Base-by-base conservation (phyloP, 176 grass and related monocot species). In the Musa itinerans region DNA sequence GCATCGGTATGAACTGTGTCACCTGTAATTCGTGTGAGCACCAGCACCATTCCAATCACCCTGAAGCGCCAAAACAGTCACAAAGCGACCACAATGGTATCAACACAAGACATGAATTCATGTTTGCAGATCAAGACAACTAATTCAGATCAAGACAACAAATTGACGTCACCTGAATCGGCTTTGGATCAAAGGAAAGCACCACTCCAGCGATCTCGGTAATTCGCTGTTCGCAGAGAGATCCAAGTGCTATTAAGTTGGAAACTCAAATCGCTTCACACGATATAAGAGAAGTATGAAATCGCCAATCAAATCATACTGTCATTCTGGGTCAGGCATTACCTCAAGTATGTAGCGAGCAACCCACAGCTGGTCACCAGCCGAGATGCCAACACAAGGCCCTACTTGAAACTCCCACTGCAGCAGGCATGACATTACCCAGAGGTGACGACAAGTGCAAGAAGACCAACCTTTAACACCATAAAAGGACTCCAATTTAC, bases 401-500 rank as follows among this genome's bases (percentile, higher is more conserved):
- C 94, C 94, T 7, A 97, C 94, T 89, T 93, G 94, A 75, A 97
- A 97, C 79, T 97, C 94, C 93, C 93, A 96, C 93, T 96, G 85
- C 74, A 29, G 34, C 34, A 6, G 4, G 34, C 34, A 43, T 43
- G 34, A 43, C 34, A 5, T 43, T 43, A 4, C 34, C 4, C 34
- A 43, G 4, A 43, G 34, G 34, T 43, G 34, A 43, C 34, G 0
- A 43, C 34, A 43, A 43, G 34, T 43, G 34, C 34, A 43, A 43
- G 34, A 43, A 43, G 34, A 6, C 34, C 0, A 43, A 43, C 34
- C 34, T 43, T 43, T 43, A 6, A 43, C 4, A 43, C 34, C 34
- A 43, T 43, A 43, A 43, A 6, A 43, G 34, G 34, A 54, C 10
- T 20, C 24, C 7, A 54, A 73, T 9, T 34, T 79, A 96, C 93